Base-by-base conservation (phyloP, 2,329 filamentous ascomycete species). In the Coccinonectria pachysandricola region DNA sequence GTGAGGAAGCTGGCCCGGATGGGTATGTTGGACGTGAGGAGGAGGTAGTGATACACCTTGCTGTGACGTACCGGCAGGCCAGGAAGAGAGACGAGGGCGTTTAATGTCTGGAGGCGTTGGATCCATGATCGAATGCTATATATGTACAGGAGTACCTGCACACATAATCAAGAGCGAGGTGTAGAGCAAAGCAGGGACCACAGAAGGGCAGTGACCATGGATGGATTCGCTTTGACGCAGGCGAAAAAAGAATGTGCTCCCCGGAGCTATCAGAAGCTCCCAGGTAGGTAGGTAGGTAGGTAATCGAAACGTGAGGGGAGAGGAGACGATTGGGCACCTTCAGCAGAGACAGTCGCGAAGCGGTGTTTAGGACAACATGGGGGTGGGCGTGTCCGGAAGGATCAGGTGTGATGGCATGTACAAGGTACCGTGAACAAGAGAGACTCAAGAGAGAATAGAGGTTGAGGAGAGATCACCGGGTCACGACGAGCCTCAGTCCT, bases 71-170 rank as follows among this genome's bases (percentile, higher is more conserved):
- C 61, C 59, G 35, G 53, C 60, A 50, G 64, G 57, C 62, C 64
- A 64, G 50, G 60, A 51, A 25, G 53, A 39, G 42, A 74, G 59
- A 57, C 71, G 69, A 52, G 64, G 65, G 49, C 71, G 68, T 61
- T 75, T 75, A 48, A 53, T 57, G 47, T 74, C 68, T 48, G 68
- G 68, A 56, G 54, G 64, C 54, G 60, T 65, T 59, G 59, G 58
- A 58, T 75, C 71, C 71, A 75, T 75, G 62, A 56, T 68, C 60
- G 63, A 40, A 37, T 45, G 48, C 44, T 53, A 48, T 46, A 46
- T 48, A 50, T 50, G 48, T 52, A 46, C 43, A 47, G 45, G 40
- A 44, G 42, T 46, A 46, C 41, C 32, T 45, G 43, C 43, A 52
- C 43, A 46, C 51, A 54, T 53, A 51, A 47, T 54, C 44, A 51